These are phyloP conservation scores for Ogataea naganishii DNA, from an alignment of 805 yeast genomes.

Conservation along the genomic window DNA sequence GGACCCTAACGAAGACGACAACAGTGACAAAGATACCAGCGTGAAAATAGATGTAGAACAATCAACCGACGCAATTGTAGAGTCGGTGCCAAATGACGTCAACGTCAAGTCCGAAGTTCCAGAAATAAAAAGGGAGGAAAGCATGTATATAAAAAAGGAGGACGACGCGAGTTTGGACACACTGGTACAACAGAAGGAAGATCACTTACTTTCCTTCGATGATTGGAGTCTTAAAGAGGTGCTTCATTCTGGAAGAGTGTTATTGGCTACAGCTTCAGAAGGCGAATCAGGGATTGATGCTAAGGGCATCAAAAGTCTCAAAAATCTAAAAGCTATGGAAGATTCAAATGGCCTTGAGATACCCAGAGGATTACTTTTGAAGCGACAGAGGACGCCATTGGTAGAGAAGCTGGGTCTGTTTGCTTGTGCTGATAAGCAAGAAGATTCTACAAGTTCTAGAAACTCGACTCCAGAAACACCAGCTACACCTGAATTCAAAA, in stretches of 20 bases:
- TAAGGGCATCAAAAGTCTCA: conserved; percentile 1
- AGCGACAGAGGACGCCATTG: conserved; percentile 1
- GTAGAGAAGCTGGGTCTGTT: too few relatives aligned
- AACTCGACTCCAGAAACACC: conserved; percentile 1
- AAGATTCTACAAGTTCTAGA: neutral
- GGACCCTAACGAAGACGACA: conserved; percentile 59
- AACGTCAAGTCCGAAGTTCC: conserved; percentile 7
- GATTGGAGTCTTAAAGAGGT: conserved; percentile 42
- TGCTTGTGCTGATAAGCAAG: too few relatives aligned
- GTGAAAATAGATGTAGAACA: conserved; percentile 13
- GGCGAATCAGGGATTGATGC: conserved; percentile 2
- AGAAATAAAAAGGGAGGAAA: conserved; percentile 12
- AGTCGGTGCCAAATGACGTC: conserved; percentile 13
- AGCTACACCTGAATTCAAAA: too few relatives aligned
- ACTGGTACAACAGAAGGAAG: conserved; percentile 35
- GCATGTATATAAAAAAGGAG: too few relatives aligned
- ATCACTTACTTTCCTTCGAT: conserved; percentile 36
- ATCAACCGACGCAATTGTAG: conserved; percentile 14
- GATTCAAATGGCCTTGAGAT: conserved; percentile 11
- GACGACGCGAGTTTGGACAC: conserved; percentile 22
- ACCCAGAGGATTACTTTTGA: conserved; percentile 10
- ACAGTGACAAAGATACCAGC: conserved; percentile 8
- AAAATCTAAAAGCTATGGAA: conserved; percentile 2
- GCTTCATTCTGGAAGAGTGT: conserved; percentile 40
- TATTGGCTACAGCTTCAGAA: conserved; percentile 66